phyloP scores from a whole-genome alignment of 768 basidiomycete genomes.

The Butyriboletus loyo region DNA sequence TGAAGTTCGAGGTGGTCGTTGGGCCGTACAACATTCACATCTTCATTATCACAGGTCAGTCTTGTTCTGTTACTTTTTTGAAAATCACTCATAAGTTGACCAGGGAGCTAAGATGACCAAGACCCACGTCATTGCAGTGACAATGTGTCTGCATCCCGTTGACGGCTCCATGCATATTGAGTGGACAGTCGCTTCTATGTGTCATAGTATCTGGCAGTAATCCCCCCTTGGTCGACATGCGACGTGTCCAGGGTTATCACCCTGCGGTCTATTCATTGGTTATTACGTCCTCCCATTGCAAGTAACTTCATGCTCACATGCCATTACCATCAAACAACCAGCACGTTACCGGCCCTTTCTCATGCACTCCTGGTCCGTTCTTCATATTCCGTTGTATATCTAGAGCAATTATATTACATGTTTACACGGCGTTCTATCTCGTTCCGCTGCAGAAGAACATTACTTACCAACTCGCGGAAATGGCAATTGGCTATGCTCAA shows the following conservation, averaged over 20 bases:
- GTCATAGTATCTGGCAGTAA: background rate
- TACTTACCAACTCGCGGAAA: slow-evolving; percentile 12
- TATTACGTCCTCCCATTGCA: slow-evolving; percentile 12
- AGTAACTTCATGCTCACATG: slow-evolving; percentile 3
- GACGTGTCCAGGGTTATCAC: slow-evolving; percentile 5
- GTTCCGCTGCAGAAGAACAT: background rate
- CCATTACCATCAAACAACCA: slow-evolving; percentile 3
- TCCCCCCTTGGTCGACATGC: background rate
- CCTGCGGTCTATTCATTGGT: background rate
- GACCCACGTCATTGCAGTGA: background rate
- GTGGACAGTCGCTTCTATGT: background rate
- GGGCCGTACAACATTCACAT: background rate
- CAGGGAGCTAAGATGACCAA: background rate
- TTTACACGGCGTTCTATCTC: slow-evolving; percentile 1
- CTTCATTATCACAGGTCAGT: slow-evolving; percentile 4
- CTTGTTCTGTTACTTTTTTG: background rate
- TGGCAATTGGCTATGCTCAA: slow-evolving; percentile 18
- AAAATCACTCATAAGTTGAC: background rate
- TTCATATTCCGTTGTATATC: slow-evolving; percentile 8
- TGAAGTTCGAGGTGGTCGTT: slow-evolving; percentile 10
- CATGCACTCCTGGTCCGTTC: slow-evolving; percentile 1
- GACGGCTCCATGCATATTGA: background rate
- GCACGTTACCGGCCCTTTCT: slow-evolving; percentile 4
- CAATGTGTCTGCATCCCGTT: background rate
- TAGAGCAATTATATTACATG: slow-evolving; percentile 1